Evolutionary conservation across 2,329 filamentous ascomycete genomes (phyloP), one percentile per base, ranked within the genome.

Genomic region (Aureobasidium sp.): DNA sequence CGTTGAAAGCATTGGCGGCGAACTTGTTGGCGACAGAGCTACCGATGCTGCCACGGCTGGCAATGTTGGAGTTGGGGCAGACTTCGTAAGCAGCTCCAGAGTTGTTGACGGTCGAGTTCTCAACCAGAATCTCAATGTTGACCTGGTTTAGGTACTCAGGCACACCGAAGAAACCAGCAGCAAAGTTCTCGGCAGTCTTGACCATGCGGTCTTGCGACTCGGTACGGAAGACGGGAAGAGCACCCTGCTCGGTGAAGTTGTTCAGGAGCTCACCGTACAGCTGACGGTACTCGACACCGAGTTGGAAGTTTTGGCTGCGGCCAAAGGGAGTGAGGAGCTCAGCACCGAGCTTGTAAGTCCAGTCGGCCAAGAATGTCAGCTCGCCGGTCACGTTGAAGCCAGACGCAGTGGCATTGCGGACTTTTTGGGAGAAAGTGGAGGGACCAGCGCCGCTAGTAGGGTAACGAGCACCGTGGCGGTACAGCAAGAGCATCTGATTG

Each of bases 391-490:
- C 57, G 15, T 51, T 51, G 57, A 60, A 60, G 36, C 57, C 57
- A 34, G 44, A 36, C 6, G 36, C 31, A 15, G 57, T 60, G 25
- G 57, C 57, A 22, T 60, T 60, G 34, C 17, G 44, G 11, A 60
- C 45, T 22, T 60, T 60, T 14, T 49, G 44, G 5, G 57, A 22
- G 25, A 60, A 60, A 3, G 57, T 49, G 4, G 57, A 60, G 22
- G 57, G 57, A 20, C 57, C 57, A 34, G 57, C 44, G n/a, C 57
- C 57, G 27, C 57, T 62, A 15, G 61, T 62, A 15, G 61, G 61
- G 42, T 56, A 62, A 27, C 61, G 61, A 27, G 61, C 61, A 49
- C 61, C 61, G 36, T 62, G 61, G n/a, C 61, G 61, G 52, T 55
- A 62, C 20, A 62, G 20, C 20, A 56, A 29, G 11, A 56, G 31